Base-by-base conservation (phyloP, 2,329 filamentous ascomycete genomes). In the Catunica adiposa region DNA sequence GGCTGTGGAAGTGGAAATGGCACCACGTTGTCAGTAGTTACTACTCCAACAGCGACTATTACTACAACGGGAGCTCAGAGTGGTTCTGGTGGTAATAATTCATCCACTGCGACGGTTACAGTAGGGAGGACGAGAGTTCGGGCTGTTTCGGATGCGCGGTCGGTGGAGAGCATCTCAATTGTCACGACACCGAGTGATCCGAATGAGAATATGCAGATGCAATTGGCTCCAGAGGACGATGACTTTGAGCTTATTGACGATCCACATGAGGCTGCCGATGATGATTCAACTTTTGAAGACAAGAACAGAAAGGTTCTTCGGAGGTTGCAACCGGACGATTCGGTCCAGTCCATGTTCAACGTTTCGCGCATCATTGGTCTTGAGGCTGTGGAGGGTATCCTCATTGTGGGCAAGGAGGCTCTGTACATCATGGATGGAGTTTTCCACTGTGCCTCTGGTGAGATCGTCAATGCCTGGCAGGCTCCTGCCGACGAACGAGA, bases 231-330 rank as follows among this genome's bases (percentile, higher is more conserved):
- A 0, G 92, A 96, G 57, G 92, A 97, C 48, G 92, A 97, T 48
- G 94, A 94, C 61, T 98, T 95, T 64, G 92, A 98, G 68, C 80
- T 98, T 61, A 84, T 98, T 5, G 89, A 97, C 59, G 90, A 96
- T 59, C 89, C 90, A 0, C 89, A 89, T 63, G 85, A 90, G 56
- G 80, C 84, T 42, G 79, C 86, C 25, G 88, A 92, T 48, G 79
- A 82, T 14, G 80, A 84, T 61, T 83, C 82, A 1, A 51, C 48
- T 7, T 94, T 94, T 60, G 94, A 98, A 68, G 94, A 98, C 67
- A 97, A 96, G 71, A 97, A 98, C 64, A 80, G 94, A 47, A 96
- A 96, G 67, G 90, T 98, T 47, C 94, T 97, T 88, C 80, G 92
- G 53, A 90, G 88, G 60, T 74, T 98, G 9, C 84, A 95, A 62